Evolutionary conservation across 73 alveolate genomes (phyloP).

Genomic region (Uronychia binucleata): DNA sequence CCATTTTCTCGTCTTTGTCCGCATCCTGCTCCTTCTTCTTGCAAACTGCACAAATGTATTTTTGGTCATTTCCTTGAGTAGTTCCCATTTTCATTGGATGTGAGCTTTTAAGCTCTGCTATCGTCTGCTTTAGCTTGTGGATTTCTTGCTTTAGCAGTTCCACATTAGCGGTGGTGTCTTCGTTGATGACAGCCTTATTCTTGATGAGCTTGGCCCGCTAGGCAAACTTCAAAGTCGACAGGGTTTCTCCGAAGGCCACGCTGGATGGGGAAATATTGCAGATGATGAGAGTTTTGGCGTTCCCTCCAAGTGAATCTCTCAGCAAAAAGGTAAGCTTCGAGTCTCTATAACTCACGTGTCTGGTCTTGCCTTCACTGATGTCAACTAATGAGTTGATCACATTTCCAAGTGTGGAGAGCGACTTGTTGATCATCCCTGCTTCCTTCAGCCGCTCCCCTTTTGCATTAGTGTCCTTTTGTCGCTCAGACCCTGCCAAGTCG

Average conservation of each 20-base stretch:
- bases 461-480: slow-evolving; percentile 88
- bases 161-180: slow-evolving; percentile 26
- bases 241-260: slow-evolving; percentile 72
- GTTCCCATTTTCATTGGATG: background rate
- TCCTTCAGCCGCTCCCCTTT: slow-evolving; percentile 95
- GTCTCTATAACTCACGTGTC: slow-evolving; percentile 81
- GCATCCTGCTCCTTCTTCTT: background rate
- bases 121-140: background rate
- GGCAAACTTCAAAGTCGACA: slow-evolving; percentile 81
- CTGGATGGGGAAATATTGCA: slow-evolving; percentile 42
- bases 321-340: slow-evolving; percentile 87
- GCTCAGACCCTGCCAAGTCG: slow-evolving; percentile 99
- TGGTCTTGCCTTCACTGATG: slow-evolving; percentile 48
- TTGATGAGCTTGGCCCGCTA: slow-evolving; percentile 86
- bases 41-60: background rate
- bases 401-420: slow-evolving; percentile 89
- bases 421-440: slow-evolving; percentile 93
- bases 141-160: background rate
- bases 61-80: background rate
- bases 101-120: background rate
- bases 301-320: slow-evolving; percentile 94
- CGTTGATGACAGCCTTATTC: slow-evolving; percentile 65
- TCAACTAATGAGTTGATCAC: slow-evolving; percentile 87
- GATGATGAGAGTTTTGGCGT: slow-evolving; percentile 90
- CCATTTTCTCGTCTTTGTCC: background rate